Evolutionary conservation across 257 asterid species (phyloP), one percentile per base, ranked within the genome.

Genomic region (Fraxinus pennsylvanica): DNA sequence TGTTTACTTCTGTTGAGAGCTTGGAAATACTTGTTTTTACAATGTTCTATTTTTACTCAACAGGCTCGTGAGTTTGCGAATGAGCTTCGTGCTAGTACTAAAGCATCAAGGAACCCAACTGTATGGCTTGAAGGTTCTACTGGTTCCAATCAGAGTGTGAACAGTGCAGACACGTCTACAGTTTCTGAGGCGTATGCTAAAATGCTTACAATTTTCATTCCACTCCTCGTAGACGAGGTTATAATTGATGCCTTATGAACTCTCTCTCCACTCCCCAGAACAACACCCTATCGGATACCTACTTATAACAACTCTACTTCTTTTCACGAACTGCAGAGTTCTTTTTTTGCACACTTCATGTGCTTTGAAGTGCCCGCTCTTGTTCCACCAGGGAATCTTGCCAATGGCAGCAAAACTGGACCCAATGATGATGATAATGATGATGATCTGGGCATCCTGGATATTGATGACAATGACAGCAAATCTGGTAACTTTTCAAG

Each of bases 31-130:
- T 47, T 74, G 36, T 54, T 74, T 86, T 75, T 81, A 59, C 54
- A 27, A 10, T 63, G 22, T 27, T 27, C 6, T 63, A n/a, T 63
- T 63, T 63, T 63, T 79, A 66, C 73, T 68, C 76, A 33, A 43
- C 91, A 96, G 99, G 99, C 99, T 80, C 98, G 96, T 77, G 99
- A 96, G 81, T 93, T 93, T 86, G 96, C 99, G 63, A 92, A 91
- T 83, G 99, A 96, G 85, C 99, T 96, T 73, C 97, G 98, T 85
- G 90, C 94, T 70, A 86, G 97, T 84, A 91, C 95, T 80, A 91
- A 91, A 85, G 87, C 90, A 82, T 83, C 99, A 61, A 91, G 84
- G 84, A 86, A 81, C 81, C 94, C 97, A 81, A 86, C 83, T 72
- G 91, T 87, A 66, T 96, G 99, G 99, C 92, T 96, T 86, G 99